Evolutionary conservation across 2,329 filamentous ascomycete genomes (phyloP), one percentile per base, ranked within the genome.

Genomic region (Fusarium piperis): DNA sequence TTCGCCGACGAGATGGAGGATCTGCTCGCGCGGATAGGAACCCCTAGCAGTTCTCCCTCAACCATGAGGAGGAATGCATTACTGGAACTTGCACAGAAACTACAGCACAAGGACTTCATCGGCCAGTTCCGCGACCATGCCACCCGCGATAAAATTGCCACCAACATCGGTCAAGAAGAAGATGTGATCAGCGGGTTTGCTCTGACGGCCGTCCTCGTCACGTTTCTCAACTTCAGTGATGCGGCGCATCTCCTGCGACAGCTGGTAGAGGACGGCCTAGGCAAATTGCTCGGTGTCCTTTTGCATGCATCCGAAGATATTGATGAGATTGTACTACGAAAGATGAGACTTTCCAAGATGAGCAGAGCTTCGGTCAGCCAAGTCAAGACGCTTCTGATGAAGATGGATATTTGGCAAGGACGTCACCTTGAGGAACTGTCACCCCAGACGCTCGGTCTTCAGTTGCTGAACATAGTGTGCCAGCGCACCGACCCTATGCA

Each of bases 121-220:
- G 85, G 86, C 18, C 91, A 93, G 68, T 94, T 97, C 74, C 86
- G 92, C 20, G 91, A 94, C 68, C 91, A 94, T 72, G 89, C 90
- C 8, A 89, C 92, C 62, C 92, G 94, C 68, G 87, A 90, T 60
- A 88, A 88, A 32, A 84, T 98, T 16, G 88, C 94, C 59, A 85
- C 88, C 48, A 87, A 88, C 44, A 84, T 93, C 11, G 86, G 85
- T 1, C 83, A 85, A 55, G 89, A 92, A 75, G 81, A 85, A 2
- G 92, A 94, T 77, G 71, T 86, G 23, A 82, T 92, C 36, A 86
- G 87, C 58, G 90, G 90, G 8, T 92, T 92, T 75, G 83, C 90
- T 2, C 85, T 94, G 15, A 81, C 88, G n/a, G 87, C 89, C 2
- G 86, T 89, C n/a, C 82, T 93, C 6, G 82, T 90, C 6, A 87